A percentile compares a stretch with the other conserved stretches of the same genome.
Evolutionary conservation across 352 stramenopile species (phyloP).

Genomic region (Pythium apleroticum): DNA sequence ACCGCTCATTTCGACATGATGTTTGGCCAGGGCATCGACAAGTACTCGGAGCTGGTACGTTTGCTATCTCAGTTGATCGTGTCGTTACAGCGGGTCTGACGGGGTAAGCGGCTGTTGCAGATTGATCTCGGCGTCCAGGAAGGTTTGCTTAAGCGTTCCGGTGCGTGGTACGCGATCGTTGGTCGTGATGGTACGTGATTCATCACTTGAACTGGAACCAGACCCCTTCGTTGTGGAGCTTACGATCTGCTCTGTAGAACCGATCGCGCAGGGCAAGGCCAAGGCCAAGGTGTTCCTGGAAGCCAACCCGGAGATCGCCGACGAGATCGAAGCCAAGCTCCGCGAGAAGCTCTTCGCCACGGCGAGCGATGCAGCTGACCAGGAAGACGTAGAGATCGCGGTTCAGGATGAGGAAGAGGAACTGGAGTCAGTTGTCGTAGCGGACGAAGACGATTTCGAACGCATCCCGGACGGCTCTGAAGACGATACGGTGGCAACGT

Average conservation of each 20-base stretch:
- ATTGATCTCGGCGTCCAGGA: conserved; percentile 75
- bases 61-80: not conserved
- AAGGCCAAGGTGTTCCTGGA: conserved; percentile 85
- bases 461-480: conserved; percentile 21
- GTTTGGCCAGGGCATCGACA: conserved; percentile 96
- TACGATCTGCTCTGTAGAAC: conserved; percentile 40
- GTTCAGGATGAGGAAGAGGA: conserved; percentile 1
- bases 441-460: conserved; percentile 19
- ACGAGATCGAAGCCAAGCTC: conserved; percentile 70
- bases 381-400: conserved; percentile 15
- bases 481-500: not conserved
- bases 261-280: conserved; percentile 79
- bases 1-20: conserved; percentile 96
- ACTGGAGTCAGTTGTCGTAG: not conserved
- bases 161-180: conserved; percentile 75
- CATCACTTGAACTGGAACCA: not conserved
- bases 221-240: not conserved
- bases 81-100: not conserved
- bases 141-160: conserved; percentile 74
- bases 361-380: conserved; percentile 13
- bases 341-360: conserved; percentile 61
- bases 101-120: conserved; percentile 10
- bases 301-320: conserved; percentile 68
- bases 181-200: conserved; percentile 51
- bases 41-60: conserved; percentile 73